Evolutionary conservation across 345 rosid genomes (phyloP), one percentile per base, ranked within the genome.

Genomic region (Schrenkiella parvula): DNA sequence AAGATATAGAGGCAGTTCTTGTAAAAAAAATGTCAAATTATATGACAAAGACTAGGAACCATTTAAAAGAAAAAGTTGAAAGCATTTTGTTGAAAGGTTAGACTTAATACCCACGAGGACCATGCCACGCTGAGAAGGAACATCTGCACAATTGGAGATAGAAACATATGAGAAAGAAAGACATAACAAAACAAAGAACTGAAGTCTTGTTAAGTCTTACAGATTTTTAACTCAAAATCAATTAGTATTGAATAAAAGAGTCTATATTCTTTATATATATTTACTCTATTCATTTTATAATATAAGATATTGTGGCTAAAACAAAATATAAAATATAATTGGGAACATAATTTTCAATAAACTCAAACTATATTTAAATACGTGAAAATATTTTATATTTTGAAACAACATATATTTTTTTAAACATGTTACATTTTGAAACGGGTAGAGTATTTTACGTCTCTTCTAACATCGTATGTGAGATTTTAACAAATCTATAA

Each of bases 81-180:
- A 74, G 47, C 5, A 23, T 29, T 42, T 56, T 23, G 29, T 17
- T 53, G 35, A 55, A 48, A 56, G 64, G 66, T 62, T 39, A 19
- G 67, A 70, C 68, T 21, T 66, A 61, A 18, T 88, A 90, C 98
- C 98, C 93, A 90, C 23, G 73, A 48, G 43, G 95, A 78, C 98
- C 98, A 93, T 3, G 98, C 93, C 41, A 90, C 46, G 73, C 96
- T 80, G 81, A 86, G 84, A 23, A 93, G 86, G 66, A 90, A 79
- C 82, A 85, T 84, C 98, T 93, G 91, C 84, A 46, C 12, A 80
- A n/a, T 29, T 42, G 3, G 11, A 47, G 51, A 37, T 37, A 3
- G 2, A 28, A 57, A 57, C 31, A 56, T 64, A 19, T 29, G 7
- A 61, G 14, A 17, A 32, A 47, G n/a, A n/a, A 60, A 26, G 26